A percentile compares a stretch with the other conserved stretches of the same genome.
Evolutionary conservation across 768 basidiomycete genomes (phyloP).

Genomic region (Artomyces pyxidatus): DNA sequence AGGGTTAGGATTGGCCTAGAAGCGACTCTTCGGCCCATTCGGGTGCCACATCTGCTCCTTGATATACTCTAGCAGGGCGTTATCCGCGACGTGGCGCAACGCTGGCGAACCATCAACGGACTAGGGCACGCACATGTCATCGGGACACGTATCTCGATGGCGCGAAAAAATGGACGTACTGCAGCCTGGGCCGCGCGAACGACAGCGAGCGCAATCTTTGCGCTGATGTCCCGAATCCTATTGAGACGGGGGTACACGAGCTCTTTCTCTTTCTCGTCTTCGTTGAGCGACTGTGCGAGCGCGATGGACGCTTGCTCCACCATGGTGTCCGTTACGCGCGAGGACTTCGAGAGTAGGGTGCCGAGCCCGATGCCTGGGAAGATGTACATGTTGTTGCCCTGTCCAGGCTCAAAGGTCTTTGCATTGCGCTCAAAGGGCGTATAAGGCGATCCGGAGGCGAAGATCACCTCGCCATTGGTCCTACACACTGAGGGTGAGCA

Average conservation of each 20-base stretch:
- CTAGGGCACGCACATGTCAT: constrained; percentile 12
- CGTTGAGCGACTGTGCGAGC: constrained; percentile 62
- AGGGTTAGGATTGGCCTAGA: too few relatives aligned
- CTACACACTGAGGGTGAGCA: background rate
- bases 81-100: constrained; percentile 50
- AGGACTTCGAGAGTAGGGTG: constrained; percentile 63
- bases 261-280: constrained; percentile 54
- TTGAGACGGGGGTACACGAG: constrained; percentile 81
- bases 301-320: constrained; percentile 83
- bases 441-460: constrained; percentile 88
- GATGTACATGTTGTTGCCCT: constrained; percentile 94
- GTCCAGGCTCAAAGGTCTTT: constrained; percentile 63
- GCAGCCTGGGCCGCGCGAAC: constrained; percentile 76
- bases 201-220: constrained; percentile 62
- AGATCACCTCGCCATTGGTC: constrained; percentile 62
- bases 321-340: constrained; percentile 75
- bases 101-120: constrained; percentile 23
- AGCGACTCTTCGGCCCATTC: too few relatives aligned
- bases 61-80: constrained; percentile 45
- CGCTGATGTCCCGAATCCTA: constrained; percentile 81
- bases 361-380: constrained; percentile 76
- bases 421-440: constrained; percentile 49
- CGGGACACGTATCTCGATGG: background rate
- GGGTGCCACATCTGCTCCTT: constrained; percentile 71
- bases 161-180: constrained; percentile 30